phyloP scores from a whole-genome alignment of 768 basidiomycete genomes.

The Termitomyces sp. region DNA sequence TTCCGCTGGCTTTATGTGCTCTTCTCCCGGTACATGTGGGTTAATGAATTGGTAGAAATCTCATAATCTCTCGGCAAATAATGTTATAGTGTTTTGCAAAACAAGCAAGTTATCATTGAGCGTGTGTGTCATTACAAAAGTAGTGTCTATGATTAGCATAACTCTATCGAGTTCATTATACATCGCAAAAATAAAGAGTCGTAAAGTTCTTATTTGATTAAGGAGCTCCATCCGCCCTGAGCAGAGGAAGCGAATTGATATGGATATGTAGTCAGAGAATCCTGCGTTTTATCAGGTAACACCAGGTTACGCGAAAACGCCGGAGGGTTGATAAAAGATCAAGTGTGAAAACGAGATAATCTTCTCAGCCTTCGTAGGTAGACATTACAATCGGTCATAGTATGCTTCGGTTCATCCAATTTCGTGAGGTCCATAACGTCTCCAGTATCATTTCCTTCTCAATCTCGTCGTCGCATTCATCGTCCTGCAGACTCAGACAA shows the following conservation, averaged over 20 bases:
- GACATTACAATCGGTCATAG: no score
- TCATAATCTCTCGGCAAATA: not conserved
- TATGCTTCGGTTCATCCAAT: no score
- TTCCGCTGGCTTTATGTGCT: conserved; percentile 81
- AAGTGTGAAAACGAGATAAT: no score
- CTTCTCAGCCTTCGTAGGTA: no score
- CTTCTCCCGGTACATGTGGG: conserved; percentile 91
- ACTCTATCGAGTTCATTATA: not conserved
- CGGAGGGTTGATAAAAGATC: no score
- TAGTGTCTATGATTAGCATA: not conserved
- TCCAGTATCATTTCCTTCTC: not conserved
- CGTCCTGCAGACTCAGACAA: not conserved
- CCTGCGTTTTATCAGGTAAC: no score
- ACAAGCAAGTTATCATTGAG: not conserved
- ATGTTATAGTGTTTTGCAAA: not conserved
- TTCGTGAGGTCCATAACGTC: not conserved
- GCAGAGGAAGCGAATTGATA: no score
- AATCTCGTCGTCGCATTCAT: not conserved
- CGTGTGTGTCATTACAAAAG: not conserved
- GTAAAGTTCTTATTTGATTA: not conserved
- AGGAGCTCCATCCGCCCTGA: not conserved
- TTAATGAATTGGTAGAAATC: conserved; percentile 74
- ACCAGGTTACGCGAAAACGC: no score
- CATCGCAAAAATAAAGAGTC: not conserved
- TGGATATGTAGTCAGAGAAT: no score